Evolutionary conservation across 257 asterid genomes (phyloP), one percentile per base, ranked within the genome.

Genomic region (Nicotiana tomentosiformis): DNA sequence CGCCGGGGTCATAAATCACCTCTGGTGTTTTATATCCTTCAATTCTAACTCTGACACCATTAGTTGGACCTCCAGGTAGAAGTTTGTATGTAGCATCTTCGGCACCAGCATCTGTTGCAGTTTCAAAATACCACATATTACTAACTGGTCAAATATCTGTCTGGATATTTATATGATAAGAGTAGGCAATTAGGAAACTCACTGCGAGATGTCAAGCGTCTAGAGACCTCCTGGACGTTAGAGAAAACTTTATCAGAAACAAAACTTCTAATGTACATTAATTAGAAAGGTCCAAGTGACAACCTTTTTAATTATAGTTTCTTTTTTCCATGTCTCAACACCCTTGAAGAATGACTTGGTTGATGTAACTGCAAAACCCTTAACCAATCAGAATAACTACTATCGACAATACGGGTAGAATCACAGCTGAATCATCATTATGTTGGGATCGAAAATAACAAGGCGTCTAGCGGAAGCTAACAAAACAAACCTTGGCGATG

Each of bases 321-420:
- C 95, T 83, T 86, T 88, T 80, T 89, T 91, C 95, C 95, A 91
- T 3, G 93, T 90, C 60, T 88, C 93, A 53, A 91, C 88, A 12
- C 93, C 95, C 72, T 89, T 90, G 81, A 89, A 85, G 87, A 91
- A 91, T 10, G 95, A 93, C 89, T 87, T 90, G 3, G 87, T 81
- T 10, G 95, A 89, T 68, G 89, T 87, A 76, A 51, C 80, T 76
- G 64, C 64, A 76, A 51, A 64, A 3, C 80, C 7, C 64, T 76
- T 51, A 76, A 76, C 64, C 64, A 76, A 76, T 76, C 64, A 76
- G 64, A 76, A 76, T 26, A 51, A 29, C 1, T 51, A 1, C 43
- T 49, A 49, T 49, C 23, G 2, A 4, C 62, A 23, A 74, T 49
- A 74, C 4, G 39, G 2, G 1, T 29, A 16, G 82, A 7, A n/a